Conservation (phyloP, 768 basidiomycete species). For the Dioszegia aurantiaca region DNA sequence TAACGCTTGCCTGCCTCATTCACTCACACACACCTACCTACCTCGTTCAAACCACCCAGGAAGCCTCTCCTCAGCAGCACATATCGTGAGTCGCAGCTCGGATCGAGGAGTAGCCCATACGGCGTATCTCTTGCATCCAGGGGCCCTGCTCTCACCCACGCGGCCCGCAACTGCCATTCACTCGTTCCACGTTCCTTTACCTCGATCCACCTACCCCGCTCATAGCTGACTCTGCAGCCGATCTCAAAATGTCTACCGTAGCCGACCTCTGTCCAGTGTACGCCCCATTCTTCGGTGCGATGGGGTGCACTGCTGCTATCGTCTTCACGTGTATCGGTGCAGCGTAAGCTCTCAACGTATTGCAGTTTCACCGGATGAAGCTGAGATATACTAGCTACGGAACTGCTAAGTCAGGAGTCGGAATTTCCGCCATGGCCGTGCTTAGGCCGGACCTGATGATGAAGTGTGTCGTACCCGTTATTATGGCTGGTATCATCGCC, state of each 20-base stretch:
- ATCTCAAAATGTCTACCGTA: slow-evolving; percentile 28
- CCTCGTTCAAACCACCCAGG: too few species aligned
- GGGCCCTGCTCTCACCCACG: background rate
- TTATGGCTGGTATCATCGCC: slow-evolving; percentile 99
- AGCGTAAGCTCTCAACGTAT: slow-evolving; percentile 37
- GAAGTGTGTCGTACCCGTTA: slow-evolving; percentile 93
- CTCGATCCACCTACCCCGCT: background rate
- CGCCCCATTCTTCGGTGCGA: slow-evolving; percentile 95
- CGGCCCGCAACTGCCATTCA: background rate
- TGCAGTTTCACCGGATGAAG: background rate
- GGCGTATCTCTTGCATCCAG: background rate
- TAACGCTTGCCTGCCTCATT: background rate
- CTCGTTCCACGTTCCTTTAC: slow-evolving; percentile 5
- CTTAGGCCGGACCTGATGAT: slow-evolving; percentile 94
- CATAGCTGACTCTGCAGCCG: background rate
- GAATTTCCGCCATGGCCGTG: slow-evolving; percentile 79
- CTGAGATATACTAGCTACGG: slow-evolving; percentile 68
- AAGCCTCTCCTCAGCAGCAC: too few species aligned
- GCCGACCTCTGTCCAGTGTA: slow-evolving; percentile 63
- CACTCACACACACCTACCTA: too few species aligned
- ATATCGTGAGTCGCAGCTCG: too few species aligned
- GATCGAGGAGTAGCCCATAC: background rate
- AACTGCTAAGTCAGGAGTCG: slow-evolving; percentile 93
- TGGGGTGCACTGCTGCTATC: slow-evolving; percentile 96
- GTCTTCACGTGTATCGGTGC: slow-evolving; percentile 82